Base-by-base conservation (phyloP, 1,284 basidiomycete genomes). In the Leccinum solheimii region DNA sequence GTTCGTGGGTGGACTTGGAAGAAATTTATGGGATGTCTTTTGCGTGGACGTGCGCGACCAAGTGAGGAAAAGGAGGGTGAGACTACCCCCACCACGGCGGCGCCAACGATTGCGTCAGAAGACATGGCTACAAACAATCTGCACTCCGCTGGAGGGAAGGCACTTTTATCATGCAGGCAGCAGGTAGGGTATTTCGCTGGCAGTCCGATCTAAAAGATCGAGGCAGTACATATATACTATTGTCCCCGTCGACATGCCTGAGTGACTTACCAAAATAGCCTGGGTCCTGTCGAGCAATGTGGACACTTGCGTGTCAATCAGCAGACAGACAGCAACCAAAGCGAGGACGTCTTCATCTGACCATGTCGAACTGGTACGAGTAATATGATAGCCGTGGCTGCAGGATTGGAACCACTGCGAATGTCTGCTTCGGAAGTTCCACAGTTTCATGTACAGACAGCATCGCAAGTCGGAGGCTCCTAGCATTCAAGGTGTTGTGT, bases 1-100 rank as follows among this genome's bases (percentile, higher is more conserved):
- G 26, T 50, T n/a, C 6, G 51, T 13, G n/a, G 55, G 63, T n/a
- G 64, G 64, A 40, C 60, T 59, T 1, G 63, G 61, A 38, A 52
- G 64, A 23, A 55, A 63, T 40, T 32, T 32, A 43, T 43, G 40
- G 40, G 40, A 43, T 43, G 40, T 43, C 9, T 40, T 23, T 23
- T 21, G 48, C 9, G 13, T 21, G 19, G 48, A 43, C 21, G 11
- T 13, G 50, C 51, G 16, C 43, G 36, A 58, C 55, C 50, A 50
- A 40, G 55, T 5, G 38, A 66, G 8, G 30, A 21, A 27, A 34
- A 62, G n/a, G 23, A 58, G 19, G 23, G 66, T 5, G 26, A 66
- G 36, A 45, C 26, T 7, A 13, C 7, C 8, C 32, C 50, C 64
- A 14, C 36, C 13, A 49, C 23, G 26, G 34, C 8, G 23, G 36